Conservation (phyloP, 2,329 filamentous ascomycete species). For the Uncinocarpus reesii region DNA sequence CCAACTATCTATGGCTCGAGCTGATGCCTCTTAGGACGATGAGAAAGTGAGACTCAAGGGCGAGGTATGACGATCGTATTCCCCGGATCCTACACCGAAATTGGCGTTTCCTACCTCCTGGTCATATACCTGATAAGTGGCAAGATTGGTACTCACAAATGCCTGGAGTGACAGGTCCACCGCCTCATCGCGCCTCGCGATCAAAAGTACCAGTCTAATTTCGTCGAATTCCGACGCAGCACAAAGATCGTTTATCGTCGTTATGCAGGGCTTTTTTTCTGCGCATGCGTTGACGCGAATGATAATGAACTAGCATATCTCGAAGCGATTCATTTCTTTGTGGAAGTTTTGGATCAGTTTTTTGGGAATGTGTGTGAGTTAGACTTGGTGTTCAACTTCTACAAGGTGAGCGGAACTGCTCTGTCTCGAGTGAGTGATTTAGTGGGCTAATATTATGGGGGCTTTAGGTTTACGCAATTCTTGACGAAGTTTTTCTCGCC, state of each 20-base stretch:
- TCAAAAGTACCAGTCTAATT: constrained; percentile 99
- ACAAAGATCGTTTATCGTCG: constrained; percentile 96
- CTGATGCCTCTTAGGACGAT: constrained; percentile 54
- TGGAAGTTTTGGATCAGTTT: constrained; percentile 95
- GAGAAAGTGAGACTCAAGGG: constrained; percentile 99
- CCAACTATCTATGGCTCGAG: background rate
- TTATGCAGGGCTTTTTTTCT: constrained; percentile 97
- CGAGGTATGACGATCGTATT: constrained; percentile 51
- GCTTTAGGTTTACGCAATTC: constrained; percentile 81
- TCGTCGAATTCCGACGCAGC: constrained; percentile 64
- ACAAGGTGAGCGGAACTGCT: constrained; percentile 45
- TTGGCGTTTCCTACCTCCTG: background rate
- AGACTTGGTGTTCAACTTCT: constrained; percentile 69
- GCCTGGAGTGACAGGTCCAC: constrained; percentile 58
- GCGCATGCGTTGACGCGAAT: constrained; percentile 96
- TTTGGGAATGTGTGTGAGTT: constrained; percentile 99
- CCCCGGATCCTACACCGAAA: background rate
- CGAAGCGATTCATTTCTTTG: constrained; percentile 98
- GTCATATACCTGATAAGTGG: background rate
- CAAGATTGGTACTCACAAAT: background rate
- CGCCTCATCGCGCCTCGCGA: constrained; percentile 94
- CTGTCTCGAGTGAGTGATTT: too few relatives aligned
- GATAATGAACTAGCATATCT: constrained; percentile 96
- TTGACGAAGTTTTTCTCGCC: constrained; percentile 95
- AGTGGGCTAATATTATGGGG: background rate